Percentiles rank a stretch among this genome's conserved stretches.
Evolutionary conservation across 768 basidiomycete genomes (phyloP).

Genomic region (Ramaria rubella): DNA sequence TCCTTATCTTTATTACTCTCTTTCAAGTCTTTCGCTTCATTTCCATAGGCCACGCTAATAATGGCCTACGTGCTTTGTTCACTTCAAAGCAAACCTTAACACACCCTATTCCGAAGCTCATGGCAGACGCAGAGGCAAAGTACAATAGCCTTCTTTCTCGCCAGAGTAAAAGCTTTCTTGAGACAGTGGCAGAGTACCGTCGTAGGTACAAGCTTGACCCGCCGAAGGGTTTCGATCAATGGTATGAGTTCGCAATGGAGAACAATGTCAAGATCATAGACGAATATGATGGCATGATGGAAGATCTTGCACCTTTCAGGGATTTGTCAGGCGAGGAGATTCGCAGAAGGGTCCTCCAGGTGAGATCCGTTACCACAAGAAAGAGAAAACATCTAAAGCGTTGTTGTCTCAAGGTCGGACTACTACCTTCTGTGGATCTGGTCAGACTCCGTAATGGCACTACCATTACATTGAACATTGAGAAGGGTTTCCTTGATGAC

Average conservation of each 20-base stretch:
- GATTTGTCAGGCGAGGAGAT: slow-evolving; percentile 64
- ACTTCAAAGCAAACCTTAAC: neutral
- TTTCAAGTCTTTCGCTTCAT: neutral
- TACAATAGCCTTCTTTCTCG: slow-evolving; percentile 58
- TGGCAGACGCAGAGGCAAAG: slow-evolving; percentile 71
- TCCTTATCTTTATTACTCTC: neutral
- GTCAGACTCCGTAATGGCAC: slow-evolving; percentile 65
- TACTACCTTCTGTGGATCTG: slow-evolving; percentile 77
- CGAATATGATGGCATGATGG: slow-evolving; percentile 77
- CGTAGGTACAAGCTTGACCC: slow-evolving; percentile 71
- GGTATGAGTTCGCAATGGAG: slow-evolving; percentile 76
- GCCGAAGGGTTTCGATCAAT: slow-evolving; percentile 85
- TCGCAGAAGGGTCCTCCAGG: slow-evolving; percentile 54
- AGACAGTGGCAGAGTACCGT: slow-evolving; percentile 79
- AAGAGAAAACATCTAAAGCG: neutral
- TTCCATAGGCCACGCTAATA: neutral
- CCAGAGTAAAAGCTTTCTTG: slow-evolving; percentile 74
- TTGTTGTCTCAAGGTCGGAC: slow-evolving; percentile 50
- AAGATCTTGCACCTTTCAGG: slow-evolving; percentile 85
- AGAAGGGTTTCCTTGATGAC: slow-evolving; percentile 46
- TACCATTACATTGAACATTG: slow-evolving; percentile 51
- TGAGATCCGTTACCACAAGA: slow-evolving; percentile 26
- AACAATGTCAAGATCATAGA: slow-evolving; percentile 77
- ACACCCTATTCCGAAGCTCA: slow-evolving; percentile 85
- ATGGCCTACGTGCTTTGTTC: neutral